Conservation (phyloP, 768 basidiomycete species). For the Roridomyces roridus region DNA sequence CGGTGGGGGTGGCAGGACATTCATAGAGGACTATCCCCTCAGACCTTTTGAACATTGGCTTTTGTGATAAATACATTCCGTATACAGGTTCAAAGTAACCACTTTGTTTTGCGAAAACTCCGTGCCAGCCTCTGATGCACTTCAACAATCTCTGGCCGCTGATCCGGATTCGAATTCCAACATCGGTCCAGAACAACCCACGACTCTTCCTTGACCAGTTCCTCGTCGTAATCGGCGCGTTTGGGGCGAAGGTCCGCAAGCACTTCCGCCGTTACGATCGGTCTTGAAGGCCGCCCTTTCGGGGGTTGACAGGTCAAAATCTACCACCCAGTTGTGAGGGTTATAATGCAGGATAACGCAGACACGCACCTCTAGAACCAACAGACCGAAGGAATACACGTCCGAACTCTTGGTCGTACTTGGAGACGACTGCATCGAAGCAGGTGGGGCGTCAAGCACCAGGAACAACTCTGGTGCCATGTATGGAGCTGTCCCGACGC, state of each 20-base stretch:
- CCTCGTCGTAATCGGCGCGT: neutral
- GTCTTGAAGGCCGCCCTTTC: slow-evolving; percentile 5
- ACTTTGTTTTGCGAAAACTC: no score
- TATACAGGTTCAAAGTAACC: no score
- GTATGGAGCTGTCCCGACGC: slow-evolving; percentile 14
- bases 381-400: slow-evolving; percentile 17
- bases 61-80: no score
- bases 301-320: slow-evolving; percentile 7
- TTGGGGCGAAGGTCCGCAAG: slow-evolving; percentile 1
- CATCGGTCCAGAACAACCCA: slow-evolving; percentile 5
- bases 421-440: neutral
- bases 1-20: no score
- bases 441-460: neutral
- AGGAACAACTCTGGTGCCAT: slow-evolving; percentile 20
- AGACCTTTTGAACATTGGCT: no score
- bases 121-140: neutral
- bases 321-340: neutral
- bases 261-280: neutral
- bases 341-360: neutral
- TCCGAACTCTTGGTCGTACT: slow-evolving; percentile 10
- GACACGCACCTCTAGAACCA: slow-evolving; percentile 11
- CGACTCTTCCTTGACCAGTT: neutral
- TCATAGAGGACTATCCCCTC: no score
- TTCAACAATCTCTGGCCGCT: neutral
- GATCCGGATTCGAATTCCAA: slow-evolving; percentile 1